Evolutionary conservation across 345 rosid species (phyloP), one percentile per base, ranked within the genome.

Genomic region (Hirschfeldia incana): DNA sequence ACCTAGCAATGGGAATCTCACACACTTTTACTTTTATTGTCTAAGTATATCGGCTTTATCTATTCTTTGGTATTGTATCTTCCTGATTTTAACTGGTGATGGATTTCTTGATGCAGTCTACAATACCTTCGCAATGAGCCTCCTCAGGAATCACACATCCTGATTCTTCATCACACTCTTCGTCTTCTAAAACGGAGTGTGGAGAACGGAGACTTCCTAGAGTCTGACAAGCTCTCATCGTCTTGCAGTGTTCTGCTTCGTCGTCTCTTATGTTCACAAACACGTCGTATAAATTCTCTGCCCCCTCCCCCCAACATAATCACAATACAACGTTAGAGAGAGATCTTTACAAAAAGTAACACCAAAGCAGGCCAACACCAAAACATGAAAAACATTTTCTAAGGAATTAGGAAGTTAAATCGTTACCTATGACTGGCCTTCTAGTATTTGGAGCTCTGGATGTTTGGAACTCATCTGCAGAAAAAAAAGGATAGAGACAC

Each of bases 201-300:
- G 99, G 99, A 6, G 99, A 95, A 4, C 83, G 91, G 13, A 95
- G 97, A 57, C 82, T 91, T 49, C 97, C 99, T 11, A 81, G 96
- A 12, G 83, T 95, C 71, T 95, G 99, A 76, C 98, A 95, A 51
- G 93, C 96, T 83, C 82, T 90, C 99, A 93, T 93, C 0, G 99
- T 95, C 87, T 95, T 91, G 65, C 98, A 93, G 71, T 95, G 99
- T 78, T 95, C 99, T 26, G 94, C 99, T 87, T 95, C 98, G 11
- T 95, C 97, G 3, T 95, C 99, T 86, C 99, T 86, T 42, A 95
- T 82, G 85, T 93, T 95, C 75, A 90, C 21, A 84, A 95, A 95
- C 84, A 90, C 96, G 32, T 93, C 99, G 1, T 91, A 93, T 79
- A 95, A 78, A 85, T 91, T 95, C 76, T 90, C 99, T 93, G 91